Evolutionary conservation across 1,284 basidiomycete species (phyloP), one percentile per base, ranked within the genome.

Genomic region (Microbotryum scabiosae): DNA sequence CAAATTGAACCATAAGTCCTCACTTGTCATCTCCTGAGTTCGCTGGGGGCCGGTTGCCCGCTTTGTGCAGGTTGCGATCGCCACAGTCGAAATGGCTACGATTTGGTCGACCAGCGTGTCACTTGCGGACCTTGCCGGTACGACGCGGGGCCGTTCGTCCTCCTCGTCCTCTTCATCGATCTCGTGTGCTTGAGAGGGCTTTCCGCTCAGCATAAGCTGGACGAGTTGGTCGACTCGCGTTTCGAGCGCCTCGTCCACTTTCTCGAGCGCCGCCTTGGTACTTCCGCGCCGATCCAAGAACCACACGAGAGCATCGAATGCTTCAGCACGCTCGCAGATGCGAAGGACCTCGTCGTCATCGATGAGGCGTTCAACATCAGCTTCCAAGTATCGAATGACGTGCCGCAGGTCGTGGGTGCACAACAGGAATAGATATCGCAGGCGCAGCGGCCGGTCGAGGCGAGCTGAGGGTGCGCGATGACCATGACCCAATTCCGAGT

Each of bases 1-100:
- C 0, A 96, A 78, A 63, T 84, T 82, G 73, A 90, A 92, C 93
- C 93, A 97, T 68, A 92, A 82, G 68, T 96, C 89, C 72, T 93
- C 90, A 18, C 86, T 77, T 2, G 84, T 80, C 14, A 83, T 75
- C 9, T 60, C 56, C 30, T 51, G 41, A 4, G 55, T 49, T 2
- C 57, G 52, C 5, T 49, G 48, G 16, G 46, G 20, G 4, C 47
- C 50, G 2, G 44, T 57, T 2, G 69, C 61, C n/a, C 66, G 56
- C 18, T 58, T 50, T n/a, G 62, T 64, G 53, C 70, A 72, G 16
- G 71, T 63, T 4, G 58, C 60, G 16, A 67, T 67, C 7, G 64
- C 70, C 3, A 61, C 62, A 2, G 46, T 51, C n/a, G 65, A 36
- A 30, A 82, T 82, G 30, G 88, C 78, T 3, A 78, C 77, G 41